Conservation (phyloP, 805 yeast genomes). For the Yarrowia sp. region DNA sequence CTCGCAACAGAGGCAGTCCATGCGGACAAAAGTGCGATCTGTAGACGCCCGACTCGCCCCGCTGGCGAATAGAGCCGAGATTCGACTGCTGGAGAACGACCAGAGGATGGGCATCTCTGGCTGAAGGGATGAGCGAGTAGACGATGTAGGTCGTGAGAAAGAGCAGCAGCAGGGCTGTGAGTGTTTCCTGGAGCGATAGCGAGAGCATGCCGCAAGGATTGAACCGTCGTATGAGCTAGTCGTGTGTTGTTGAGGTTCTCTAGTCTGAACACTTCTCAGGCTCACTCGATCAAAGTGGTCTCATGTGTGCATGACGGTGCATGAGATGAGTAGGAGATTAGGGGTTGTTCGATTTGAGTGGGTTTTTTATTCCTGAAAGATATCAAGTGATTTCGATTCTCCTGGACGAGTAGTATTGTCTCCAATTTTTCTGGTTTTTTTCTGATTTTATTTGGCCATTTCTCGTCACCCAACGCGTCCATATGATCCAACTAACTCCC, state of each 20-base stretch:
- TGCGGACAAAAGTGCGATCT: conserved; percentile 73
- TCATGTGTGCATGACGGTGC: too few species aligned
- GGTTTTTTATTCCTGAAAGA: too few species aligned
- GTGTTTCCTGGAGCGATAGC: neutral
- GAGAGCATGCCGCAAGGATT: neutral
- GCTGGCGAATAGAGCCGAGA: conserved; percentile 59
- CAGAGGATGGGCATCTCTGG: conserved; percentile 41
- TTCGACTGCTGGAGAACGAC: conserved; percentile 55
- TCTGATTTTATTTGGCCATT: too few species aligned
- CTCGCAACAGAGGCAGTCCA: conserved; percentile 65
- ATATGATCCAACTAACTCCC: too few species aligned
- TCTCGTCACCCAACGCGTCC: too few species aligned
- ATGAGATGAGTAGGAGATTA: too few species aligned
- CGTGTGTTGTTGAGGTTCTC: neutral
- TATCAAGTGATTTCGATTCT: too few species aligned
- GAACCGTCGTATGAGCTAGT: neutral
- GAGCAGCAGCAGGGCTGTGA: neutral
- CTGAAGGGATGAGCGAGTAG: conserved; percentile 31
- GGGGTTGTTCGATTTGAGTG: too few species aligned
- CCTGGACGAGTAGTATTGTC: too few species aligned
- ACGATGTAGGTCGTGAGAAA: conserved; percentile 23
- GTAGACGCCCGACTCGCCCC: conserved; percentile 71
- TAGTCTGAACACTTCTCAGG: too few species aligned
- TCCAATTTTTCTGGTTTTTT: too few species aligned
- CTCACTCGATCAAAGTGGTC: too few species aligned